These are phyloP conservation scores for Ophiognomonia clavigignenti-juglandacearum DNA, from an alignment of 2,329 filamentous ascomycete species.

Conservation along the genomic window DNA sequence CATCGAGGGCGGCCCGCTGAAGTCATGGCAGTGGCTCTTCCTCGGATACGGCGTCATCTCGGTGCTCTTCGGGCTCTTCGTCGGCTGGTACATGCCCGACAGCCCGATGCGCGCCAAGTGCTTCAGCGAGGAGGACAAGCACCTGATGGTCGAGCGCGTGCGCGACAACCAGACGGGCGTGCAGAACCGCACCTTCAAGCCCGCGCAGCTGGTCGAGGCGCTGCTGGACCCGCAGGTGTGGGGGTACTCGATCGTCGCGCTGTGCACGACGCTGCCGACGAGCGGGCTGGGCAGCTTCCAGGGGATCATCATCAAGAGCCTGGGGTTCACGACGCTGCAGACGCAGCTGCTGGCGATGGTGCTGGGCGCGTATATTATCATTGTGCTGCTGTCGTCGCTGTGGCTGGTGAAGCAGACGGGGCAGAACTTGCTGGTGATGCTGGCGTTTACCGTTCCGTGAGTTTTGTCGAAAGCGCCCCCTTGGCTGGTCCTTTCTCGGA, in stretches of 20 bases:
- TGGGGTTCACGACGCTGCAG: conserved; percentile 60
- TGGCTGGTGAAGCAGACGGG: conserved; percentile 63
- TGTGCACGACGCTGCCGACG: conserved; percentile 70
- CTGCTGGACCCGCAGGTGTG: conserved; percentile 62
- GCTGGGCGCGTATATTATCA: conserved; percentile 67
- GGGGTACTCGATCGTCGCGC: conserved; percentile 59
- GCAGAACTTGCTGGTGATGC: conserved; percentile 67
- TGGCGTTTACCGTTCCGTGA: conserved; percentile 60
- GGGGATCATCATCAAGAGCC: conserved; percentile 68
- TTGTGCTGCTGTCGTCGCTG: conserved; percentile 60
- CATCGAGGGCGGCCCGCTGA: conserved; percentile 47
- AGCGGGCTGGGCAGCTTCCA: conserved; percentile 69
- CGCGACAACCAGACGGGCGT: conserved; percentile 57
- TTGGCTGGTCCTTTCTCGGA: neutral
- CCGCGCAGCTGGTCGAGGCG: conserved; percentile 42
- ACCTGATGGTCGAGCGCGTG: conserved; percentile 56
- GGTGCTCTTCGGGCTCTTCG: conserved; percentile 60
- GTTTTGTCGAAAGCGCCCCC: conserved; percentile 21
- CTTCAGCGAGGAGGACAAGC: conserved; percentile 62
- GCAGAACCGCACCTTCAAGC: conserved; percentile 48
- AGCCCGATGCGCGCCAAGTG: conserved; percentile 64
- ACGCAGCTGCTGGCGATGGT: conserved; percentile 75
- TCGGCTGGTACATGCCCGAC: conserved; percentile 61
- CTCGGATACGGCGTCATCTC: conserved; percentile 60
- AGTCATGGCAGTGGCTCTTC: conserved; percentile 67